phyloP scores from a whole-genome alignment of 495 filamentous ascomycete species.

The Umbilicaria muhlenbergii region DNA sequence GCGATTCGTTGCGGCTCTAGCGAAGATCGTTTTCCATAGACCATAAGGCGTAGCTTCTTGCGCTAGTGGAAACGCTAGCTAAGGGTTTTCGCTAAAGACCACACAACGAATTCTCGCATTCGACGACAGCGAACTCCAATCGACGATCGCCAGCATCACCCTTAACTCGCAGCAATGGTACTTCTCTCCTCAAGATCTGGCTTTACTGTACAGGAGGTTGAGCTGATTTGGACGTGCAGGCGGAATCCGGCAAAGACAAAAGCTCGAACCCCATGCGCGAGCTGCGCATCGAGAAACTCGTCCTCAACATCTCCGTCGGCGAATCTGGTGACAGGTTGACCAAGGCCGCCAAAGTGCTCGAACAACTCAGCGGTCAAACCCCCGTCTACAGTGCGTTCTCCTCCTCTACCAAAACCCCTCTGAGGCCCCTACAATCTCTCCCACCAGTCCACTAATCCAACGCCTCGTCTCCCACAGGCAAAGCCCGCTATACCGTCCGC shows the following conservation, averaged over 20 bases:
- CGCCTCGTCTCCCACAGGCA: slow-evolving; percentile 39
- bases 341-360: slow-evolving; percentile 98
- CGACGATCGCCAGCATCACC: slow-evolving; percentile 11
- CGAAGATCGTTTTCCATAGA: no score
- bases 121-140: slow-evolving; percentile 12
- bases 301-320: slow-evolving; percentile 99
- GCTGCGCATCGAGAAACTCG: slow-evolving; percentile 99
- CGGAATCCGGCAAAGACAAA: slow-evolving; percentile 55
- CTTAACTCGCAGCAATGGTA: slow-evolving; percentile 1
- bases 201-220: no score
- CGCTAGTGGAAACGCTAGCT: neutral
- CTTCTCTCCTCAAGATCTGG: neutral
- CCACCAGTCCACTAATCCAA: neutral
- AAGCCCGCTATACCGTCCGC: slow-evolving; percentile 99
- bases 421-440: neutral
- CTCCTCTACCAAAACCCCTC: neutral
- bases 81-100: slow-evolving; percentile 5
- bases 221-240: slow-evolving; percentile 6
- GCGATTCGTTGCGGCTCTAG: no score
- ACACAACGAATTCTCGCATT: neutral
- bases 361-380: slow-evolving; percentile 98
- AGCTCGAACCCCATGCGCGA: slow-evolving; percentile 95
- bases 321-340: slow-evolving; percentile 99
- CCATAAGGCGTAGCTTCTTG: no score
- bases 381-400: slow-evolving; percentile 81